phyloP scores from a whole-genome alignment of 1,284 basidiomycete genomes.

The Puccinia hordei region DNA sequence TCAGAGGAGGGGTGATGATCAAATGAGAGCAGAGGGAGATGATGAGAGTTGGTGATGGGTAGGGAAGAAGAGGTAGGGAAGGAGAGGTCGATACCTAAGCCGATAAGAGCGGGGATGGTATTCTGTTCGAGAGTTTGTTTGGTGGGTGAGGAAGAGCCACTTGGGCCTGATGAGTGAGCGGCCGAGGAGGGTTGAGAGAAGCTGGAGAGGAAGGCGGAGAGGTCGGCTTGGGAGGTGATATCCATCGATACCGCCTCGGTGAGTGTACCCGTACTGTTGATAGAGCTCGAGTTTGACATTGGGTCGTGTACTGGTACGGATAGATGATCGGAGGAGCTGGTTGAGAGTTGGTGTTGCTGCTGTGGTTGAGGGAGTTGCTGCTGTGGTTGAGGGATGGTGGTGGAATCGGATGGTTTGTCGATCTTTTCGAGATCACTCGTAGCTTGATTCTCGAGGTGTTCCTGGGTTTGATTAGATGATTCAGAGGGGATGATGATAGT shows the following conservation, averaged over 20 bases:
- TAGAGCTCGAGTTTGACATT: not conserved
- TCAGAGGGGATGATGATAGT: not conserved
- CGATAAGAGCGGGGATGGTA: not conserved
- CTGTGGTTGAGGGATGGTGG: not conserved
- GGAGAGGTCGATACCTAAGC: slow-evolving; percentile 1
- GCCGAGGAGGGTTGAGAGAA: not conserved
- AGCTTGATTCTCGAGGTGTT: not conserved
- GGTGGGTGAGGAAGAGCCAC: not conserved
- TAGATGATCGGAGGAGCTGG: not conserved
- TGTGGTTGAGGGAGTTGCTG: not conserved
- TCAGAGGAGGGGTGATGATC: too few relatives aligned
- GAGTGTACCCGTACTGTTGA: not conserved
- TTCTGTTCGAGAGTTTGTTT: not conserved
- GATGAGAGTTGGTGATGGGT: too few relatives aligned
- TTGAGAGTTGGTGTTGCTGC: not conserved
- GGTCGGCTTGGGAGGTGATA: slow-evolving; percentile 4
- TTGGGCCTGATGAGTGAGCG: not conserved
- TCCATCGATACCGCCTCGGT: not conserved
- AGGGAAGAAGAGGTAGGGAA: too few relatives aligned
- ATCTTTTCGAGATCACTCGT: not conserved
- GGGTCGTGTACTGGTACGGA: not conserved
- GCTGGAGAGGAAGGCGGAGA: slow-evolving; percentile 15
- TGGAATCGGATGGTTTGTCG: not conserved
- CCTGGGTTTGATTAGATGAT: not conserved
- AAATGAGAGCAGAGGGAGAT: too few relatives aligned